Evolutionary conservation across 2,329 filamentous ascomycete species (phyloP), one percentile per base, ranked within the genome.

Genomic region (Trichoderma koningii): DNA sequence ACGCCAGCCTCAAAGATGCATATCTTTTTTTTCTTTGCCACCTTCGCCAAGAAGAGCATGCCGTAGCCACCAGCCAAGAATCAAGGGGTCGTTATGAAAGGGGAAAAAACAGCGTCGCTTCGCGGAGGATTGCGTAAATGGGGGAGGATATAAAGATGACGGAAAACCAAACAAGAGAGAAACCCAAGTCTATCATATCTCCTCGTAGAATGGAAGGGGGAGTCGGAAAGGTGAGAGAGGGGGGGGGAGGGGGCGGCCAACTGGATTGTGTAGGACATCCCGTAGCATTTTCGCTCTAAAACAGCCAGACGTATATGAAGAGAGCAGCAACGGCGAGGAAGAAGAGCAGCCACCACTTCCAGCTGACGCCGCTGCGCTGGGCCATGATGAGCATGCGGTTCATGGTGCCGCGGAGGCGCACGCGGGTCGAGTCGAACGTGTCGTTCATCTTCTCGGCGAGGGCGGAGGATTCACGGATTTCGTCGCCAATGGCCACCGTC

Each of bases 341-440:
- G 79, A 99, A 99, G 50, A 82, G 83, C 59, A 97, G 76, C 95
- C 95, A 99, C 65, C 93, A 90, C 78, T 87, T 94, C 95, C 95
- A 99, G 73, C 93, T 89, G 10, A 99, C 89, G n/a, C 95, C 95
- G 2, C 93, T 96, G 72, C 88, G 85, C 80, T 98, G 87, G 5
- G 95, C 95, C 95, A 99, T 99, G 62, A 94, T 76, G 69, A 98
- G 79, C 95, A 99, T 99, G 66, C 93, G 84, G 75, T 92, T 97
- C 95, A 99, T 98, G 19, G 96, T 98, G 62, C 94, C 93, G 51
- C 89, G 86, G 68, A 99, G 81, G 68, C 91, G 86, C 60, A 93
- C 79, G 41, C 93, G 83, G 61, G 94, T 96, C 71, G 86, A 87
- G 75, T 98, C 94, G 75, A 98, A 99, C 5, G 87, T 86, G 73